phyloP scores from a whole-genome alignment of 805 yeast genomes.

The Tetrapisispora taiwanensis region DNA sequence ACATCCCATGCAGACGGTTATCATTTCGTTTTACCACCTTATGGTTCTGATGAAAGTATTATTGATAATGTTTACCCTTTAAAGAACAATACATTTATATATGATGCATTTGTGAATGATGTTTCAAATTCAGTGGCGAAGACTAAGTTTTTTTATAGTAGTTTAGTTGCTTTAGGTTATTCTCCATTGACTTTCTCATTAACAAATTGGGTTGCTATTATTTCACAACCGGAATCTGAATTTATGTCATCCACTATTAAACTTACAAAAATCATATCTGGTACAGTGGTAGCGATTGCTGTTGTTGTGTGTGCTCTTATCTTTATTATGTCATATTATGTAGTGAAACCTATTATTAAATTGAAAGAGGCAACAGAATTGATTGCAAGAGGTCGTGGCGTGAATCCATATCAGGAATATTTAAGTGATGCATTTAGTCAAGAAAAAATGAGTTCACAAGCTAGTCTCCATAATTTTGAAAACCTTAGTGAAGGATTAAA shows the following conservation, averaged over 20 bases:
- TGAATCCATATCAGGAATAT: conserved; percentile 8
- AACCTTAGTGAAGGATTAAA: not conserved
- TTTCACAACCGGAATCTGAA: conserved; percentile 49
- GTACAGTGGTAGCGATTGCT: conserved; percentile 71
- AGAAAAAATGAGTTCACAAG: not conserved
- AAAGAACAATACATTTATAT: conserved; percentile 27
- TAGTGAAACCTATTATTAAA: conserved; percentile 71
- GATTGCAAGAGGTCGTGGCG: conserved; percentile 34
- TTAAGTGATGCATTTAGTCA: not conserved
- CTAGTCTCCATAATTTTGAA: not conserved
- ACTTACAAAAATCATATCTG: conserved; percentile 59
- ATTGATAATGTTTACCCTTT: conserved; percentile 21
- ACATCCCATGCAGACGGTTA: conserved; percentile 26
- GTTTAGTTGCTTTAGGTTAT: conserved; percentile 47
- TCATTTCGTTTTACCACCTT: conserved; percentile 36
- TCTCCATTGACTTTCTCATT: conserved; percentile 35
- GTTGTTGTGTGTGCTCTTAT: conserved; percentile 65
- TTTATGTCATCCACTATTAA: conserved; percentile 56
- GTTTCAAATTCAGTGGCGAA: conserved; percentile 35
- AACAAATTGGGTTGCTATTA: conserved; percentile 61
- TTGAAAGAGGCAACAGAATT: conserved; percentile 73
- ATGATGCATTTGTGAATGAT: conserved; percentile 29
- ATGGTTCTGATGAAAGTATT: conserved; percentile 11
- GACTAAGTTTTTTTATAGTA: conserved; percentile 29
- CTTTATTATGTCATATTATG: conserved; percentile 73